Conservation (phyloP, 2,329 filamentous ascomycete genomes). For the Cordyceps militaris region DNA sequence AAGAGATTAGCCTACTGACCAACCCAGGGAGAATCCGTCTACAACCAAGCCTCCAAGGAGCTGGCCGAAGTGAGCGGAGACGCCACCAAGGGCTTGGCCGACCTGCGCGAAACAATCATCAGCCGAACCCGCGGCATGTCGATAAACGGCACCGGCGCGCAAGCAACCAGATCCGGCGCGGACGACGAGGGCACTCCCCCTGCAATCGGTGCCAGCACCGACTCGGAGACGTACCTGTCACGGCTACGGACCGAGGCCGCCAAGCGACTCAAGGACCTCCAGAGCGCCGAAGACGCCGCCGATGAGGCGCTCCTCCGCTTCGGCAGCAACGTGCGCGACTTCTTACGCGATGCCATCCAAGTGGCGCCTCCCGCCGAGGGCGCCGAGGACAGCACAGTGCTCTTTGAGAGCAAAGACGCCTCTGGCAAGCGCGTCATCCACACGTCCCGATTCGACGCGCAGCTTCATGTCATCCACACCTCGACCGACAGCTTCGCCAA, state of each 20-base stretch:
- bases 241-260: conserved; percentile 70
- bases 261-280: conserved; percentile 79
- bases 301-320: conserved; percentile 93
- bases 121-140: conserved; percentile 69
- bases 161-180: conserved; percentile 19
- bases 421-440: conserved; percentile 90
- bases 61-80: conserved; percentile 72
- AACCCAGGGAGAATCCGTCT: conserved; percentile 65
- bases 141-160: conserved; percentile 40
- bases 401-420: conserved; percentile 92
- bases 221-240: conserved; percentile 62
- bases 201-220: conserved; percentile 38
- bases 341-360: conserved; percentile 81
- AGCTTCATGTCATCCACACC: conserved; percentile 91
- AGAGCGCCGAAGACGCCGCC: conserved; percentile 88
- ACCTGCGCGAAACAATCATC: conserved; percentile 59
- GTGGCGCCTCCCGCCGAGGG: conserved; percentile 66
- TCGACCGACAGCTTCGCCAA: conserved; percentile 73
- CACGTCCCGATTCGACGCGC: conserved; percentile 87
- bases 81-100: conserved; percentile 72
- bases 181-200: conserved; percentile 37
- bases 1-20: background rate
- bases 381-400: conserved; percentile 52
- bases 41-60: conserved; percentile 82
- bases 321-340: conserved; percentile 81